phyloP scores from a whole-genome alignment of 192 early-diverging fungal genomes.

The Umbelopsis vinacea region DNA sequence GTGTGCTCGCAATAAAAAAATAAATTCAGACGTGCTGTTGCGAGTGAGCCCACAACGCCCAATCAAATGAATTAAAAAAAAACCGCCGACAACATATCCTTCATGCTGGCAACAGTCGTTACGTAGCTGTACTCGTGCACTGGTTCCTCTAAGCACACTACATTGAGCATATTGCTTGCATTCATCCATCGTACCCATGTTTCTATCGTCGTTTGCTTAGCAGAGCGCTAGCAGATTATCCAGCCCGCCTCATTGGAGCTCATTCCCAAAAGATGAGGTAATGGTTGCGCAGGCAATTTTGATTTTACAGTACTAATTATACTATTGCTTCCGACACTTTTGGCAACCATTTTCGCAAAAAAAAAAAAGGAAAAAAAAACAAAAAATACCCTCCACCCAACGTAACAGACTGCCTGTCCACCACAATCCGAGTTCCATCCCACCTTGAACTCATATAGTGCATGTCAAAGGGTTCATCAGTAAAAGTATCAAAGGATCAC shows the following conservation, averaged over 20 bases:
- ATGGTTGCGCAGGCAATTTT: constrained; percentile 18
- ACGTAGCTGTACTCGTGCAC: too few species aligned
- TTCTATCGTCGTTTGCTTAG: too few species aligned
- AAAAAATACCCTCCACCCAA: neutral
- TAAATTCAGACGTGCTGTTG: neutral
- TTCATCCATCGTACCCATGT: too few species aligned
- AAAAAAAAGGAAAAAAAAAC: neutral
- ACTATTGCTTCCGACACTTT: neutral
- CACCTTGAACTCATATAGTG: neutral
- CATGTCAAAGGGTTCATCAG: neutral
- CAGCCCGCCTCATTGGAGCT: too few species aligned
- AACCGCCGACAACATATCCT: too few species aligned
- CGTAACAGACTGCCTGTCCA: neutral
- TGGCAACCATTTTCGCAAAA: neutral
- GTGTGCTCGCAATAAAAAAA: neutral
- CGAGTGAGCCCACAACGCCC: too few species aligned
- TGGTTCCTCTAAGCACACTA: too few species aligned
- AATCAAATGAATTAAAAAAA: too few species aligned
- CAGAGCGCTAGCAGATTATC: neutral
- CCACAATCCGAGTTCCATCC: too few species aligned
- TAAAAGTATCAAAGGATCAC: neutral
- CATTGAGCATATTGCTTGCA: too few species aligned
- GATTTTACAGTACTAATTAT: constrained; percentile 18
- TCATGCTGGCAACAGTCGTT: too few species aligned
- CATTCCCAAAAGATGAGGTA: neutral